Evolutionary conservation across 352 stramenopile species (phyloP).

Genomic region (Plasmopara muralis): DNA sequence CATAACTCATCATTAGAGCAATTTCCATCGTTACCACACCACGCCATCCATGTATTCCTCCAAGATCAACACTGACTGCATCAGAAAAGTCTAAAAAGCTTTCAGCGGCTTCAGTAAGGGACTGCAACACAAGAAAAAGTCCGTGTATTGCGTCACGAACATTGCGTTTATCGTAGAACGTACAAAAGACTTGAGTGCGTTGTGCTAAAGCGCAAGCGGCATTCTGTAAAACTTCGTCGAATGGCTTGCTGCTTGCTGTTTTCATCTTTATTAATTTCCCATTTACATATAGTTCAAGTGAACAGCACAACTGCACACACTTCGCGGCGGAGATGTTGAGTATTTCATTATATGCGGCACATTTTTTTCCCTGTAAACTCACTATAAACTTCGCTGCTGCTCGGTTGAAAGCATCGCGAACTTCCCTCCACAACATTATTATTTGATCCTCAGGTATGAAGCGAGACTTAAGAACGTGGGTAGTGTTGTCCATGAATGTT

Average conservation of each 20-base stretch:
- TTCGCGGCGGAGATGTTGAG: slow-evolving; percentile 1
- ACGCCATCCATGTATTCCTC: slow-evolving; percentile 51
- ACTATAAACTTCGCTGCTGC: slow-evolving; percentile 19
- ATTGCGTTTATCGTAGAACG: slow-evolving; percentile 28
- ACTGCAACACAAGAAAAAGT: slow-evolving; percentile 20
- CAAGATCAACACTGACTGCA: slow-evolving; percentile 27
- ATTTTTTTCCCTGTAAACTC: slow-evolving; percentile 14
- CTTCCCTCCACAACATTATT: slow-evolving; percentile 18
- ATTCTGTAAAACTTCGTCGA: slow-evolving; percentile 9
- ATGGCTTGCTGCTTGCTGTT: not conserved
- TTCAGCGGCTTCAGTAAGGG: slow-evolving; percentile 22
- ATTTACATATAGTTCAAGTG: slow-evolving; percentile 25
- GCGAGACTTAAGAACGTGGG: slow-evolving; percentile 34
- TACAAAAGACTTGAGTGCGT: slow-evolving; percentile 32
- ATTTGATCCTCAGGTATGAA: slow-evolving; percentile 19
- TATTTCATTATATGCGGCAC: not conserved
- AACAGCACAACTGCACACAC: slow-evolving; percentile 18
- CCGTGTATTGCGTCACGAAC: slow-evolving; percentile 11
- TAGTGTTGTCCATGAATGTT: slow-evolving; percentile 31
- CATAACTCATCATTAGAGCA: slow-evolving; percentile 33
- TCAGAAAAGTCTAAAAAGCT: slow-evolving; percentile 4
- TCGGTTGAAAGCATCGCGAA: slow-evolving; percentile 31
- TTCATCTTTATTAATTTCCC: slow-evolving; percentile 8
- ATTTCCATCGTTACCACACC: slow-evolving; percentile 57
- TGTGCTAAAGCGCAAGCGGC: slow-evolving; percentile 25